Percentiles rank a stretch among this genome's conserved stretches.
Conservation (phyloP, 2,329 filamentous ascomycete genomes). For the Cyclaneusma minus region DNA sequence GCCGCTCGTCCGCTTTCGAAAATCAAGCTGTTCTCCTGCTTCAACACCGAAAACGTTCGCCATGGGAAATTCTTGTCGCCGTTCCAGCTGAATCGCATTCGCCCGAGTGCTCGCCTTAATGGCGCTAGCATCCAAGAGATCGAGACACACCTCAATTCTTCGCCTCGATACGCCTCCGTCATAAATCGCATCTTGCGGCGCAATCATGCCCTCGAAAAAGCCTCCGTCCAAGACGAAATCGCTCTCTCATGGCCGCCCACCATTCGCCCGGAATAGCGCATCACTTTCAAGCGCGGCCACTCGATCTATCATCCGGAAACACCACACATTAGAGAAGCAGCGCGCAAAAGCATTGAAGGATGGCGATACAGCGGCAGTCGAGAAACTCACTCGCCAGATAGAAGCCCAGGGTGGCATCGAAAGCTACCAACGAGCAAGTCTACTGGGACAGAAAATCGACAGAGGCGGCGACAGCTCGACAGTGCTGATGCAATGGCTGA, state of each 20-base stretch:
- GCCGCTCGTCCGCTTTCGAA: no score
- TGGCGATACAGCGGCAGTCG: conserved; percentile 33
- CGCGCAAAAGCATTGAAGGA: conserved; percentile 36
- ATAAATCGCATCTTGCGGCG: no score
- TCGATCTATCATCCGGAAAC: conserved; percentile 46
- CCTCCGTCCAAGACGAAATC: conserved; percentile 26
- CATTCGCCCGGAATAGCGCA: conserved; percentile 31
- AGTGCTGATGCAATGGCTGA: conserved; percentile 48
- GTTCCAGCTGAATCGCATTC: no score
- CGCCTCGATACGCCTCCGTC: no score
- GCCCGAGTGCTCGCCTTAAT: no score
- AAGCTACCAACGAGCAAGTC: conserved; percentile 49
- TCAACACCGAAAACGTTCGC: no score
- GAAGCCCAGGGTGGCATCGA: conserved; percentile 42
- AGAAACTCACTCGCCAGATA: conserved; percentile 34
- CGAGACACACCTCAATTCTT: no score
- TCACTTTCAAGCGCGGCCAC: conserved; percentile 51
- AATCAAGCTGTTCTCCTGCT: no score
- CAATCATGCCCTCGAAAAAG: conserved; percentile 30
- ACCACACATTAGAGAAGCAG: conserved; percentile 50
- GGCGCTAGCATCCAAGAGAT: no score
- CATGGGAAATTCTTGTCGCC: no score
- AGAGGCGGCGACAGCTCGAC: conserved; percentile 53
- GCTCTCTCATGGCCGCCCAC: conserved; percentile 38
- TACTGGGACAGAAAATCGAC: conserved; percentile 51